Conservation (phyloP, 2,329 filamentous ascomycete species). For the Cladosporium oxysporum region DNA sequence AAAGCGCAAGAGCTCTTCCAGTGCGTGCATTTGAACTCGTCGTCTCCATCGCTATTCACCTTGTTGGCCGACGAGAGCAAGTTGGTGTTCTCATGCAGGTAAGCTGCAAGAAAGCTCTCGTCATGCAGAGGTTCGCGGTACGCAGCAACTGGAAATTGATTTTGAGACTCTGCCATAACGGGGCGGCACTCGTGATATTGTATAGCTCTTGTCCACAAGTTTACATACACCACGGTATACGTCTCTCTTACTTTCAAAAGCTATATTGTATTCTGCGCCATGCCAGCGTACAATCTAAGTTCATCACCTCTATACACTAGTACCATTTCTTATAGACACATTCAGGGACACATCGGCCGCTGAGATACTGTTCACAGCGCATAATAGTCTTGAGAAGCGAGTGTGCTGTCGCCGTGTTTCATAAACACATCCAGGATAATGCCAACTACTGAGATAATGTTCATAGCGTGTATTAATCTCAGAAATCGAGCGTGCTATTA, state of each 20-base stretch:
- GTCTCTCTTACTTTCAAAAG: neutral
- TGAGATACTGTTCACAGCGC: no score
- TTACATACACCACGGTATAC: neutral
- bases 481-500: neutral
- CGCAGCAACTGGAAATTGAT: neutral
- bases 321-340: neutral
- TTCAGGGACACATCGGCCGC: no score
- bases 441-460: no score
- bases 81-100: neutral
- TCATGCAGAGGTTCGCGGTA: neutral
- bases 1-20: neutral
- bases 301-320: neutral
- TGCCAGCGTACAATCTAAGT: neutral
- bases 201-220: neutral
- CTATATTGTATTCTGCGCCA: neutral
- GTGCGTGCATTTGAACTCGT: no score
- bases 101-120: neutral
- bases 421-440: no score
- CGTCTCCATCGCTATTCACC: no score
- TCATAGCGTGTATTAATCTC: neutral
- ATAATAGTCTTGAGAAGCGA: no score
- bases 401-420: no score
- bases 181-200: no score
- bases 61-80: neutral
- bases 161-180: neutral